These are phyloP conservation scores for Solanum paucissectum DNA, from an alignment of 257 asterid genomes.

Conservation along the genomic window DNA sequence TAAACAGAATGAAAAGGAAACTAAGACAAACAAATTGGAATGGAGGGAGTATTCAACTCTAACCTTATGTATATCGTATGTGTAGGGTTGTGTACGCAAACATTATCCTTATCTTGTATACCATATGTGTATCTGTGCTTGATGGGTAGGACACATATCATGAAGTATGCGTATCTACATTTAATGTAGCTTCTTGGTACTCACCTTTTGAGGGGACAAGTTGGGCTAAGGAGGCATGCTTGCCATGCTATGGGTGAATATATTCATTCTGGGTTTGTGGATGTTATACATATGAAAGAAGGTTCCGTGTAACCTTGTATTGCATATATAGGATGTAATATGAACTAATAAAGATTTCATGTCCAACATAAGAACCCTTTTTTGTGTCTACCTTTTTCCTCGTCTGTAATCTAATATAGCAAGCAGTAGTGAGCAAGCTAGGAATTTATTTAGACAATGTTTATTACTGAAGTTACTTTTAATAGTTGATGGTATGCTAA, in stretches of 20 bases:
- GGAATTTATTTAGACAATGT: not conserved
- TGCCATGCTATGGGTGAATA: not conserved
- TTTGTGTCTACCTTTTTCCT: not conserved
- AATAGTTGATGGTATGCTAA: not conserved
- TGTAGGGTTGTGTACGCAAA: not conserved
- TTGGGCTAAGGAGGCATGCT: not conserved
- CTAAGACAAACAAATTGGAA: not conserved
- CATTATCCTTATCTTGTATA: not conserved
- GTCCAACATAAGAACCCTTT: not conserved
- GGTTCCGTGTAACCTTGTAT: not conserved
- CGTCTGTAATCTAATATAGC: not conserved
- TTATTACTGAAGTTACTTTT: not conserved
- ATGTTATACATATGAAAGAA: not conserved
- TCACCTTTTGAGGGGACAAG: not conserved
- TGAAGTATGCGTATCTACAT: not conserved
- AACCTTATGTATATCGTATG: not conserved
- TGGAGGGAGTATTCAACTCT: not conserved
- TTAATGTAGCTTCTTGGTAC: not conserved
- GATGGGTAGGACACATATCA: not conserved
- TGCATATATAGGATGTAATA: not conserved
- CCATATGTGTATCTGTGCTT: not conserved
- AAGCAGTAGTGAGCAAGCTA: not conserved
- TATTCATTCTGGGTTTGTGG: not conserved
- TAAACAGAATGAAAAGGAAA: not conserved
- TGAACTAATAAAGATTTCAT: not conserved